phyloP scores from a whole-genome alignment of 352 stramenopile species.

The Phytophthora meadii region DNA sequence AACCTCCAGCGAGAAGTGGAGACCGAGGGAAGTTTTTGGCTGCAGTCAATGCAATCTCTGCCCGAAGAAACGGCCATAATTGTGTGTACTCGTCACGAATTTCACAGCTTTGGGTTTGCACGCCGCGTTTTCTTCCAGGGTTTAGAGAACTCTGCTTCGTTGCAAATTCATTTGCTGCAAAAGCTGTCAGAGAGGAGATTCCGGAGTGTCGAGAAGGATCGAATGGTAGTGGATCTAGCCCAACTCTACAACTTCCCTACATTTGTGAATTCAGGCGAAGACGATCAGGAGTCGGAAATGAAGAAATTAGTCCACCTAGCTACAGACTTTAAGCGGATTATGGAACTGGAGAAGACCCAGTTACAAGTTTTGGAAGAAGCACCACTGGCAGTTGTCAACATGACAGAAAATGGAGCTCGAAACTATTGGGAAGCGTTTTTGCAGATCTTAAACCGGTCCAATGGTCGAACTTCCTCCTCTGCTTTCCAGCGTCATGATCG shows the following conservation, averaged over 20 bases:
- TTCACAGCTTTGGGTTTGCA: slow-evolving; percentile 46
- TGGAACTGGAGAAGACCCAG: slow-evolving; percentile 42
- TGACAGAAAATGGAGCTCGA: slow-evolving; percentile 23
- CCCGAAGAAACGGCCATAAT: slow-evolving; percentile 35
- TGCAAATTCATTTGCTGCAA: slow-evolving; percentile 33
- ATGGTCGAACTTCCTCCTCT: slow-evolving; percentile 33
- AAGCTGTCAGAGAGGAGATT: slow-evolving; percentile 21
- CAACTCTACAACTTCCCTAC: slow-evolving; percentile 28
- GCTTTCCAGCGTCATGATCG: slow-evolving; percentile 20
- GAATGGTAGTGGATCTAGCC: slow-evolving; percentile 3
- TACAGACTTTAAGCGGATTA: slow-evolving; percentile 32
- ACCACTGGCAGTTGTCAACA: slow-evolving; percentile 51
- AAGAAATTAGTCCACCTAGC: slow-evolving; percentile 41
- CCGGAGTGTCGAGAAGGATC: not conserved
- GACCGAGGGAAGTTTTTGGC: slow-evolving; percentile 26
- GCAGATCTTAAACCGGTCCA: slow-evolving; percentile 47
- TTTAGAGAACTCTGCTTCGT: slow-evolving; percentile 3
- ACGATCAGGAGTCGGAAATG: slow-evolving; percentile 7
- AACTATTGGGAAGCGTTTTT: slow-evolving; percentile 58
- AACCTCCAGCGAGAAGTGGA: slow-evolving; percentile 13
- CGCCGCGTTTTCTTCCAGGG: slow-evolving; percentile 42
- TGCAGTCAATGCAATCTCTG: slow-evolving; percentile 18
- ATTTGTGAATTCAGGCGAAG: slow-evolving; percentile 6
- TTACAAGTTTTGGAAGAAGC: slow-evolving; percentile 47
- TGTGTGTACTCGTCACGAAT: slow-evolving; percentile 25